Evolutionary conservation across 2,329 filamentous ascomycete genomes (phyloP), one percentile per base, ranked within the genome.

Genomic region (Zymoseptoria tritici): DNA sequence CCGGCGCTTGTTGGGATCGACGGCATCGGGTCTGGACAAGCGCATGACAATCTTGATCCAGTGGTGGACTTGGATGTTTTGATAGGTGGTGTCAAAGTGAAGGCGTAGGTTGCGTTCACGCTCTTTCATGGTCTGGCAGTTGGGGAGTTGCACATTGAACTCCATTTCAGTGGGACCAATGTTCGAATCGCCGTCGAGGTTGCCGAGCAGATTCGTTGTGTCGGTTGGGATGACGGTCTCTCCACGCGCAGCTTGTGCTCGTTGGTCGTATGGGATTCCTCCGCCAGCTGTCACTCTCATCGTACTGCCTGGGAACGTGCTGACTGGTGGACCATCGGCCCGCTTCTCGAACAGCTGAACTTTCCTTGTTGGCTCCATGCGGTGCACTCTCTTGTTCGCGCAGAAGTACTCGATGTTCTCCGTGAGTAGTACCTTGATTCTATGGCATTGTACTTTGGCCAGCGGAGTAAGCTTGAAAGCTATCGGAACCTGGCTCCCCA

Each of bases 31-130:
- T 67, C 90, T 91, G 29, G 91, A 96, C 53, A 97, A 86, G 56
- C 92, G 88, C 85, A 97, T 90, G 62, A 96, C 91, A 70, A 96
- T 91, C 90, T 96, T 96, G 74, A 97, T 96, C 91, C 91, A 96
- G 73, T 97, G 92, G 72, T 90, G 91, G 57, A 97, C 91, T 69
- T 94, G 90, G 56, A 96, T 93, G 64, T 95, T 95, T 70, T 91
- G 89, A 80, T 93, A 96, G 59, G 91, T 96, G 57, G 91, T 96
- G 71, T 96, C 91, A 57, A 93, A 93, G 72, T 96, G 88, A 60
- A 97, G 77, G 61, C 85, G 83, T 60, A 84, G 81, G 24, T 74
- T 70, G 63, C 81, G 80, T 69, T 92, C 87, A 68, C 87, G 88
- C 21, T 88, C 85, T 66, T 78, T 82, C 87, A 95, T 92, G 70